Conservation (phyloP, 2,329 filamentous ascomycete species). For the Epichloe glyceriae region DNA sequence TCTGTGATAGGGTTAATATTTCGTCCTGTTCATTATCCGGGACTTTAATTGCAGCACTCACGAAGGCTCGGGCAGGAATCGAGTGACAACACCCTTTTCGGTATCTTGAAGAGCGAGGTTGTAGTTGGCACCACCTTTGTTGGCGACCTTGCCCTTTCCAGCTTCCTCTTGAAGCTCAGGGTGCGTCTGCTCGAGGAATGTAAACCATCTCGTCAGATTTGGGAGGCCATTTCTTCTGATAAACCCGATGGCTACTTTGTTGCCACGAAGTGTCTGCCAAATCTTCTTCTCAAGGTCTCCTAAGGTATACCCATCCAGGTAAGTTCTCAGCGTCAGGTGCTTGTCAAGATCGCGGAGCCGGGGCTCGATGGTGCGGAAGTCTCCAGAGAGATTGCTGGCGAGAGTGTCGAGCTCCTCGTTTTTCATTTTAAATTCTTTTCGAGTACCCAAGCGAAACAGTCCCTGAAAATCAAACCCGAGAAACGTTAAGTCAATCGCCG, state of each 20-base stretch:
- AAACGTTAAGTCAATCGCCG: conserved; percentile 11
- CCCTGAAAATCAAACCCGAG: background rate
- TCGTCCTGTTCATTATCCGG: background rate
- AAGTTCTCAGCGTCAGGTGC: conserved; percentile 75
- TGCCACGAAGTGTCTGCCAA: conserved; percentile 72
- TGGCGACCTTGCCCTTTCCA: conserved; percentile 56
- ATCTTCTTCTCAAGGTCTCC: conserved; percentile 67
- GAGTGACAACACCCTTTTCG: conserved; percentile 78
- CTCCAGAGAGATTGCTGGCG: conserved; percentile 39
- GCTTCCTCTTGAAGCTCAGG: conserved; percentile 61
- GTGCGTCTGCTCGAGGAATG: conserved; percentile 68
- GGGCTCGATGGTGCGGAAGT: conserved; percentile 74
- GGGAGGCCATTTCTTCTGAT: conserved; percentile 64
- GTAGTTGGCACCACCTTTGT: conserved; percentile 74
- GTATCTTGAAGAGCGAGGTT: conserved; percentile 77
- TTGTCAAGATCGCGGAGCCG: conserved; percentile 68
- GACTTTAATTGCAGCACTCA: conserved; percentile 26
- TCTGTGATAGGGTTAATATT: conserved; percentile 17
- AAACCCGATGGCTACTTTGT: conserved; percentile 70
- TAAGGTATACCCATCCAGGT: conserved; percentile 69
- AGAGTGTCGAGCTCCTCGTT: conserved; percentile 40
- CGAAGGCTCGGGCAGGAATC: conserved; percentile 91
- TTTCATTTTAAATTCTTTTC: conserved; percentile 33
- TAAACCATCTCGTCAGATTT: conserved; percentile 79
- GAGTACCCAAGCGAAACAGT: background rate